Evolutionary conservation across 257 asterid species (phyloP), one percentile per base, ranked within the genome.

Genomic region (Fraxinus americana): DNA sequence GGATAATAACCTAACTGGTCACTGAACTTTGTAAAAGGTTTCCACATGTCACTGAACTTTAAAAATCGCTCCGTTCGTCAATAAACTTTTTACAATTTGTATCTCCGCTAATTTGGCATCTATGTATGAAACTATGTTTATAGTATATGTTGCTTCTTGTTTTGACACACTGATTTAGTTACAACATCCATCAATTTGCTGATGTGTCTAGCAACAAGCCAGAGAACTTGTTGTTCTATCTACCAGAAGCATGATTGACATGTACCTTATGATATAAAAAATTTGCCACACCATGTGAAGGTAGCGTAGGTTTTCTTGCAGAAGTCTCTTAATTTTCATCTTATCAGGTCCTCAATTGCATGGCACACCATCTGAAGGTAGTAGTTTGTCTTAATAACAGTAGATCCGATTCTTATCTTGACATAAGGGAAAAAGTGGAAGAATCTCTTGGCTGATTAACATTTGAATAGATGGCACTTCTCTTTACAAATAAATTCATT

Each of bases 241-340:
- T 90, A 7, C 90, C 93, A 0, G 93, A 92, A 80, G 98, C 97
- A 73, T 93, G 99, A 97, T 90, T 95, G 84, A 30, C 98, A 93
- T 39, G 98, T 90, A 65, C 97, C 99, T 57, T 93, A 83, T 4
- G 97, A 95, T 79, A 88, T 92, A 72, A 95, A 93, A 85, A 92
- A 93, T 84, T 87, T 95, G 99, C 99, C 99, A 14, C 97, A 93
- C 87, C 98, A 93, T 25, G 87, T 95, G 74, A 95, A 89, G 97
- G 97, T 95, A 89, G 52, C 10, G 75, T 70, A 77, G 0, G 6
- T 52, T 66, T 78, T 30, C 67, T 57, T 27, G 73, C 54, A 52
- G 17, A 29, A 8, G 19, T 59, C 82, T 71, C 69, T 50, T 61
- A 38, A 5, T 66, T 66, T 63, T 67, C 8, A 38, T 19, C 75